Evolutionary conservation across 805 yeast genomes (phyloP).

Genomic region (Pichia pseudocactophila): DNA sequence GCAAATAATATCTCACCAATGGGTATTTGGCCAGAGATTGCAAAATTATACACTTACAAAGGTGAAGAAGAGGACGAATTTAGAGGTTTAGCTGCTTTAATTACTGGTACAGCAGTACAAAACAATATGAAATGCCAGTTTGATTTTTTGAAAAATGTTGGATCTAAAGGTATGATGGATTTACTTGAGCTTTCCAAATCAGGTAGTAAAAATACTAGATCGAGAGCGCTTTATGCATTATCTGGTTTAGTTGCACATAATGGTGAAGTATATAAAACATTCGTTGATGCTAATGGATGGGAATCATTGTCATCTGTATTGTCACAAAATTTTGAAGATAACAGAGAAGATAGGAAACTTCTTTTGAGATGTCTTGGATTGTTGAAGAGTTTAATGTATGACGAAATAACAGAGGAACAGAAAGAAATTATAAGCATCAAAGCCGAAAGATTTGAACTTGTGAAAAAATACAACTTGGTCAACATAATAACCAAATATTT

Average conservation of each 20-base stretch:
- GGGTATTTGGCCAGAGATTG: conserved; percentile 53
- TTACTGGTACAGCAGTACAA: conserved; percentile 84
- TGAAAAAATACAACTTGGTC: conserved; percentile 31
- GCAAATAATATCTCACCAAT: conserved; percentile 85
- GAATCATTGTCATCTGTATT: conserved; percentile 30
- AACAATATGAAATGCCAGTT: conserved; percentile 74
- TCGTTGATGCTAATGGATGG: conserved; percentile 59
- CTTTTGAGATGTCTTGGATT: conserved; percentile 13
- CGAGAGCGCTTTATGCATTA: conserved; percentile 72
- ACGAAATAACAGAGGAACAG: conserved; percentile 34
- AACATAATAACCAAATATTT: conserved; percentile 28
- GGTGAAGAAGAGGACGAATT: conserved; percentile 40
- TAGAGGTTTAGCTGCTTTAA: conserved; percentile 40
- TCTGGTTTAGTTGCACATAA: conserved; percentile 68
- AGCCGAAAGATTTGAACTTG: conserved; percentile 24
- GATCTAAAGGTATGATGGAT: conserved; percentile 33
- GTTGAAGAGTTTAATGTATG: conserved; percentile 43
- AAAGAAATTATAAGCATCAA: neutral
- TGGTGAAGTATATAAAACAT: conserved; percentile 42
- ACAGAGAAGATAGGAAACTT: conserved; percentile 9
- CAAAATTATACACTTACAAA: conserved; percentile 44
- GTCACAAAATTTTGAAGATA: conserved; percentile 6
- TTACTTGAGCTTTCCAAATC: conserved; percentile 31
- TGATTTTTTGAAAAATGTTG: conserved; percentile 45
- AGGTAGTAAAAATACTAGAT: conserved; percentile 27